Conservation (phyloP, 176 grass and related monocot genomes). For the Lolium multiflorum region DNA sequence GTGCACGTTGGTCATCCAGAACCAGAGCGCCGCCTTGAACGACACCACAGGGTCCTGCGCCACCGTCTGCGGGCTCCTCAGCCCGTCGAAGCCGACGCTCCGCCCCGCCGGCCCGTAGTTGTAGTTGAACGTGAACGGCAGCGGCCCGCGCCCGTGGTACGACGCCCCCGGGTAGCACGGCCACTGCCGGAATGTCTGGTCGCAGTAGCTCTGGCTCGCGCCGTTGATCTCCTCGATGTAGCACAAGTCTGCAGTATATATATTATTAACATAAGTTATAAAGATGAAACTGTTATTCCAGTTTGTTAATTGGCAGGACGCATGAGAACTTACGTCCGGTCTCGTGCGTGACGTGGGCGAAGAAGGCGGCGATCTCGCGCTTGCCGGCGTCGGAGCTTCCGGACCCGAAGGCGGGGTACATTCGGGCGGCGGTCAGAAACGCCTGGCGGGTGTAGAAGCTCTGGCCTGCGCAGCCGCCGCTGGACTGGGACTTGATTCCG, state of each 20-base stretch:
- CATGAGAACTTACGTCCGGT: conserved; percentile 22
- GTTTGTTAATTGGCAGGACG: no score
- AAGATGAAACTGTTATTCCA: no score
- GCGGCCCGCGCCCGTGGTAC: conserved; percentile 64
- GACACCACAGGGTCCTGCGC: conserved; percentile 37
- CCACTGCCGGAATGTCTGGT: conserved; percentile 42
- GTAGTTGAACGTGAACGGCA: conserved; percentile 87
- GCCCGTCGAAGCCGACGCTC: conserved; percentile 86
- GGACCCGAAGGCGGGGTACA: no score
- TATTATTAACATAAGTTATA: no score
- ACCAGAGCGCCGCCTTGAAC: conserved; percentile 83
- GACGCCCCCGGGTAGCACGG: conserved; percentile 61
- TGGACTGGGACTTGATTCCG: no score
- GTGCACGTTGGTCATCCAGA: conserved; percentile 72
- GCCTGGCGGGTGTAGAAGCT: no score
- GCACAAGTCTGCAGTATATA: conserved; percentile 49
- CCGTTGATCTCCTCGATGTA: conserved; percentile 86
- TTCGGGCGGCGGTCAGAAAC: no score
- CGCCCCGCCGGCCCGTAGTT: conserved; percentile 84
- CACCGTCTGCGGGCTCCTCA: no score
- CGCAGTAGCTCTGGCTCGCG: conserved; percentile 71
- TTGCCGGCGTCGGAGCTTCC: conserved; percentile 20
- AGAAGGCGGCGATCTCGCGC: conserved; percentile 67
- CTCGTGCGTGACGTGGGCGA: conserved; percentile 43
- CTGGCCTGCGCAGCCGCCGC: no score